These are phyloP conservation scores for Podospora didyma DNA, from an alignment of 495 filamentous ascomycete species.

Conservation along the genomic window DNA sequence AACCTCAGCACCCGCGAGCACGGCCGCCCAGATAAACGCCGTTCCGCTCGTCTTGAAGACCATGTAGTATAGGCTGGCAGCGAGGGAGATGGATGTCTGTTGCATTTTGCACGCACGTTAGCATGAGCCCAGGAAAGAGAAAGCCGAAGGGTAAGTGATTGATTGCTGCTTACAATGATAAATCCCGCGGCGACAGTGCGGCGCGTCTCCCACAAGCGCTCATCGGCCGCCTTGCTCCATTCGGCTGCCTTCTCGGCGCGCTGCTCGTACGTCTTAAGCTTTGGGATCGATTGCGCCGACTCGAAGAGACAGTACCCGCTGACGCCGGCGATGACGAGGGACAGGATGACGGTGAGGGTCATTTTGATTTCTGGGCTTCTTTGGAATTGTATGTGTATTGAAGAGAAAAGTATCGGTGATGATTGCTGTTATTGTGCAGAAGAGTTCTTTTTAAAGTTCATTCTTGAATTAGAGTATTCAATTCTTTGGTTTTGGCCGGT, in stretches of 20 bases:
- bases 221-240: slow-evolving; percentile 19
- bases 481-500: neutral
- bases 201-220: slow-evolving; percentile 20
- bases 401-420: neutral
- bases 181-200: slow-evolving; percentile 20
- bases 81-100: slow-evolving; percentile 15
- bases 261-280: slow-evolving; percentile 19
- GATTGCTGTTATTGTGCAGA: neutral
- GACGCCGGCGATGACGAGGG: slow-evolving; percentile 9
- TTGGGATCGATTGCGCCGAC: slow-evolving; percentile 19
- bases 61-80: slow-evolving; percentile 6
- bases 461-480: neutral
- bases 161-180: slow-evolving; percentile 2
- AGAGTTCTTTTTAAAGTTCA: neutral
- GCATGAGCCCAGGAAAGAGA: neutral
- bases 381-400: neutral
- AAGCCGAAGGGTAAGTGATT: neutral
- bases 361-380: neutral
- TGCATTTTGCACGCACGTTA: neutral
- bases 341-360: neutral
- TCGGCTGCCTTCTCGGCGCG: slow-evolving; percentile 20
- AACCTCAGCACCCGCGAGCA: slow-evolving; percentile 4
- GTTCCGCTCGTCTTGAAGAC: slow-evolving; percentile 4
- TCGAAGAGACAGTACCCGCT: slow-evolving; percentile 17
- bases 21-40: slow-evolving; percentile 4